phyloP scores from a whole-genome alignment of 345 rosid species.

The Firmiana major region DNA sequence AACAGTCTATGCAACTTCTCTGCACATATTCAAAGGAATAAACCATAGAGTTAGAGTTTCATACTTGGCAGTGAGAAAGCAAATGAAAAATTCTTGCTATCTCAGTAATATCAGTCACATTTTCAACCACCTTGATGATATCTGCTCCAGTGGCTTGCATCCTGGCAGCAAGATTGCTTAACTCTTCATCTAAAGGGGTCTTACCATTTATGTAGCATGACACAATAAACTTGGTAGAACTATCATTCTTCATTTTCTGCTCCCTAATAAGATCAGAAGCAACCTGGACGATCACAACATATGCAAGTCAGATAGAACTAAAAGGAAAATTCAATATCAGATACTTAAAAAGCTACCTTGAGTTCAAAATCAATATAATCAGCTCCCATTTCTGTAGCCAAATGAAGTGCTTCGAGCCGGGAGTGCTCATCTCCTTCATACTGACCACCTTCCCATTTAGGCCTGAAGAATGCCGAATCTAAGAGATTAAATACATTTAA shows the following conservation, averaged over 20 bases:
- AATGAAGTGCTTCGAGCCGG: constrained; percentile 34
- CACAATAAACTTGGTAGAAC: constrained; percentile 26
- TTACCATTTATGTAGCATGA: constrained; percentile 32
- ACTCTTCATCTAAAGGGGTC: constrained; percentile 40
- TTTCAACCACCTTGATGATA: constrained; percentile 37
- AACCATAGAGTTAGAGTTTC: not conserved
- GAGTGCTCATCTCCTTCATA: constrained; percentile 45
- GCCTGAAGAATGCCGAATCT: constrained; percentile 26
- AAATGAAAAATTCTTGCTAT: constrained; percentile 38
- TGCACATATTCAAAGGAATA: not conserved
- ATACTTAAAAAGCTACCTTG: constrained; percentile 34
- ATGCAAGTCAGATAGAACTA: constrained; percentile 11
- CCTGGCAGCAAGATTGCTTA: constrained; percentile 32
- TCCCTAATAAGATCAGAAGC: constrained; percentile 34
- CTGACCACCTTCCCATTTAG: constrained; percentile 49
- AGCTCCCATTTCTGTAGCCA: constrained; percentile 51
- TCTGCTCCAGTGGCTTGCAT: constrained; percentile 48
- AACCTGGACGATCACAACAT: constrained; percentile 32
- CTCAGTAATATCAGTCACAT: constrained; percentile 46
- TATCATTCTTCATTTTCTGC: constrained; percentile 17
- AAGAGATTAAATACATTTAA: not conserved
- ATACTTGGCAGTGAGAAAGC: constrained; percentile 38
- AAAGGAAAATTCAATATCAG: not conserved
- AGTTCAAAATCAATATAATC: constrained; percentile 54
- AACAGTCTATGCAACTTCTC: not conserved